A percentile compares a stretch with the other conserved stretches of the same genome.
These are phyloP conservation scores for Trifolium repens DNA, from an alignment of 306 rosid genomes.

Conservation along the genomic window DNA sequence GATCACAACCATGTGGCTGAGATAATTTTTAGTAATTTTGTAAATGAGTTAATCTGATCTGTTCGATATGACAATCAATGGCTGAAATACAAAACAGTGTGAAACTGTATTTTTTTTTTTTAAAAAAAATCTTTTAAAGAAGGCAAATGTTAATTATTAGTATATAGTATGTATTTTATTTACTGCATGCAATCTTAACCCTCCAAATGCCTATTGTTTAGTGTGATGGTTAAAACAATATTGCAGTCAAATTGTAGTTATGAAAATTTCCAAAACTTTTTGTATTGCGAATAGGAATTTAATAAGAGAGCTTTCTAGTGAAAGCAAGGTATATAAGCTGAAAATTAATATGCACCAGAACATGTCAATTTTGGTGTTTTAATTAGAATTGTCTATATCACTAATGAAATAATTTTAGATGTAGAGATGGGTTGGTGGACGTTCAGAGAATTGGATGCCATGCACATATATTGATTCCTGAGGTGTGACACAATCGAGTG, in stretches of 20 bases:
- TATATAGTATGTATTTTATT: no score
- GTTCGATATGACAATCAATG: no score
- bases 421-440: slow-evolving; percentile 34
- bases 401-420: slow-evolving; percentile 6
- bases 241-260: not conserved
- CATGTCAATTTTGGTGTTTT: not conserved
- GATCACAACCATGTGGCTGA: no score
- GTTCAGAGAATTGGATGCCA: slow-evolving; percentile 52
- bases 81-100: no score
- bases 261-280: not conserved
- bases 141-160: no score
- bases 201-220: not conserved
- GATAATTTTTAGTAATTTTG: no score
- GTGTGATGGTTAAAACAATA: not conserved
- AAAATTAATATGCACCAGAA: not conserved
- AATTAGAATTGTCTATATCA: slow-evolving; percentile 5
- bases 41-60: no score
- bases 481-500: slow-evolving; percentile 38
- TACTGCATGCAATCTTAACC: no score
- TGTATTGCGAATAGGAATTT: not conserved
- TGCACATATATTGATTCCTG: slow-evolving; percentile 47
- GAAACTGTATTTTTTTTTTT: no score
- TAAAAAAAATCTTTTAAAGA: no score
- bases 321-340: not conserved
- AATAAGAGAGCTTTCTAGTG: not conserved